A percentile compares a stretch with the other conserved stretches of the same genome.
Conservation (phyloP, 768 basidiomycete species). For the Lactifluus volemus region DNA sequence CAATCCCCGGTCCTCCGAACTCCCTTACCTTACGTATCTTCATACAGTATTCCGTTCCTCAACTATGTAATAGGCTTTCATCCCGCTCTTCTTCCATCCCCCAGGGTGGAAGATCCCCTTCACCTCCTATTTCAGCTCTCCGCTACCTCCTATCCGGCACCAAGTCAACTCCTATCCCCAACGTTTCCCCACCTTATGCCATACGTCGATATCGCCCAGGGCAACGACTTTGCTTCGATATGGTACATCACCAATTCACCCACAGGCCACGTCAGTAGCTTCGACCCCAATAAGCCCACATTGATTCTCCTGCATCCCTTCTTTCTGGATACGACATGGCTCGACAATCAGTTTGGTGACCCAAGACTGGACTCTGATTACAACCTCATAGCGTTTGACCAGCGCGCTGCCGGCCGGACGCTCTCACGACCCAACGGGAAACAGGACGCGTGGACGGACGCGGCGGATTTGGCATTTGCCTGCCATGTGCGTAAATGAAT, state of each 20-base stretch:
- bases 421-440: slow-evolving; percentile 18
- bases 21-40: background rate
- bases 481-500: slow-evolving; percentile 12
- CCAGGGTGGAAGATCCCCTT: background rate
- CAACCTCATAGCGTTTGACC: slow-evolving; percentile 26
- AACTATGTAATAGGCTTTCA: background rate
- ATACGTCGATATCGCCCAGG: slow-evolving; percentile 19
- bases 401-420: slow-evolving; percentile 21
- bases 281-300: slow-evolving; percentile 23
- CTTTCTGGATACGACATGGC: slow-evolving; percentile 24
- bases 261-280: slow-evolving; percentile 20
- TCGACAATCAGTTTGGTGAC: slow-evolving; percentile 22
- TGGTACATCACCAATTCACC: slow-evolving; percentile 26
- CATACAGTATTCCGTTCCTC: background rate
- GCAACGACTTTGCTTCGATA: slow-evolving; percentile 20
- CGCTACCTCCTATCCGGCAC: background rate
- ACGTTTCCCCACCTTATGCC: slow-evolving; percentile 11
- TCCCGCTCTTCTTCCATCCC: background rate
- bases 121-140: too few species aligned
- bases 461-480: slow-evolving; percentile 24
- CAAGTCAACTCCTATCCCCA: background rate
- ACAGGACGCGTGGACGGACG: slow-evolving; percentile 25
- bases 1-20: background rate
- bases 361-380: slow-evolving; percentile 21
- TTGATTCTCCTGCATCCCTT: slow-evolving; percentile 24